A percentile compares a stretch with the other conserved stretches of the same genome.
Evolutionary conservation across 306 rosid genomes (phyloP).

Genomic region (Prunus kanzakura): DNA sequence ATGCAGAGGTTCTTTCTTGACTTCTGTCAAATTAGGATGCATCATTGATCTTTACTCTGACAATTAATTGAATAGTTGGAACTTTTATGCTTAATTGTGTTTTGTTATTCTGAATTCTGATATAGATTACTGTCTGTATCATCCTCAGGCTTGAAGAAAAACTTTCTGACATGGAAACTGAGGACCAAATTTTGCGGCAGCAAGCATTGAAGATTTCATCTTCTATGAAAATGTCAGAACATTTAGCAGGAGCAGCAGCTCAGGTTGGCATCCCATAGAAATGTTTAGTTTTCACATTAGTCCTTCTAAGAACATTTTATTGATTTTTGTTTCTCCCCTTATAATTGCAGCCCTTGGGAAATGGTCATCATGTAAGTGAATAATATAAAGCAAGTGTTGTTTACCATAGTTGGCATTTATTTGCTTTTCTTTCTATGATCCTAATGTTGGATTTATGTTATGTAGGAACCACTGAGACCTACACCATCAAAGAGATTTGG

Average conservation of each 20-base stretch:
- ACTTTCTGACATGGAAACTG: slow-evolving; percentile 75
- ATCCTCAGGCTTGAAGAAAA: slow-evolving; percentile 82
- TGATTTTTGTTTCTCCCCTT: slow-evolving; percentile 31
- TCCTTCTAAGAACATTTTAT: slow-evolving; percentile 24
- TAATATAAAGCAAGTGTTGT: slow-evolving; percentile 10
- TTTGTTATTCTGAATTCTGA: slow-evolving; percentile 3
- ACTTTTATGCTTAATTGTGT: neutral
- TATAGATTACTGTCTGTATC: slow-evolving; percentile 19
- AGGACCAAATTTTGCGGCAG: slow-evolving; percentile 72
- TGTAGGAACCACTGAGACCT: slow-evolving; percentile 42
- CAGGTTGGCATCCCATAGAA: slow-evolving; percentile 46
- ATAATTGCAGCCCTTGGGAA: slow-evolving; percentile 53
- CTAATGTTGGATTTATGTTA: slow-evolving; percentile 22
- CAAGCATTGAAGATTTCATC: slow-evolving; percentile 61
- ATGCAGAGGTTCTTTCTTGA: slow-evolving; percentile 70
- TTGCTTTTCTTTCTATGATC: slow-evolving; percentile 9
- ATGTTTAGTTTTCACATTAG: neutral
- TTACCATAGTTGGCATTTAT: slow-evolving; percentile 9
- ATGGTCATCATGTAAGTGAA: slow-evolving; percentile 72
- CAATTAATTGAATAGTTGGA: neutral
- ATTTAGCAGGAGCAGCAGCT: slow-evolving; percentile 24
- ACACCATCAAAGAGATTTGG: slow-evolving; percentile 54
- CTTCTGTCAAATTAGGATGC: slow-evolving; percentile 17
- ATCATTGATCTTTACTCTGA: slow-evolving; percentile 1
- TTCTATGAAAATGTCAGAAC: slow-evolving; percentile 59